Base-by-base conservation (phyloP, 805 yeast genomes). In the Teunomyces lycoperdinae region DNA sequence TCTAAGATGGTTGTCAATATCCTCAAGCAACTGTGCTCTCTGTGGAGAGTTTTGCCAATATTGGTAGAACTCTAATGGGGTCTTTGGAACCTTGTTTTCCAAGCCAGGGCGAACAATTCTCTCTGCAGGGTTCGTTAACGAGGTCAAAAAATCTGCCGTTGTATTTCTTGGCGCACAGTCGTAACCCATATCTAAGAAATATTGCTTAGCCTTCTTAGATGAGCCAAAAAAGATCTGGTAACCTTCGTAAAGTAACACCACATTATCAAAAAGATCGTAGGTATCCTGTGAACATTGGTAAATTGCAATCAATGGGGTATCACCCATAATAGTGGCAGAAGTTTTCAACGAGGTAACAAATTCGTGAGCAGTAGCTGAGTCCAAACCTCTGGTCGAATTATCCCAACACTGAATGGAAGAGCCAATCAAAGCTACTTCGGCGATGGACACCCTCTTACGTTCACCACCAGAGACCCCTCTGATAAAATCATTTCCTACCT, bases 121-220 rank as follows among this genome's bases (percentile, higher is more conserved):
- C 50, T 83, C 86, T 27, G 74, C 76, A 11, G 85, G 87, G 62
- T 83, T 85, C 13, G 89, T 84, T 44, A 83, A 77, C 4, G 87
- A 75, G 13, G 88, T 83, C 58, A 84, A 75, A 60, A 72, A 84
- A 60, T 84, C 89, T 7, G 86, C 81, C 43, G 87, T 81, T 3
- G 87, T 80, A 74, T 81, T 83, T 72, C 88, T 78, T 45, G 72
- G 69, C 43, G 83, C 80, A 58, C 84, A 81, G 26, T 73, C 68
- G 70, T 71, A 84, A 35, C 89, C 89, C 86, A 83, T 80, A 14
- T 68, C 67, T 49, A 70, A 59, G 58, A 84, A 84, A 57, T 72
- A 84, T 10, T 66, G 74, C 57, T 74, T 66, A 44, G 80, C 79
- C 28, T 61, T 62, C 31, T 55, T 58, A 6, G 75, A 68, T 42